phyloP scores from a whole-genome alignment of 768 basidiomycete species.

The Leccinellum albellum region DNA sequence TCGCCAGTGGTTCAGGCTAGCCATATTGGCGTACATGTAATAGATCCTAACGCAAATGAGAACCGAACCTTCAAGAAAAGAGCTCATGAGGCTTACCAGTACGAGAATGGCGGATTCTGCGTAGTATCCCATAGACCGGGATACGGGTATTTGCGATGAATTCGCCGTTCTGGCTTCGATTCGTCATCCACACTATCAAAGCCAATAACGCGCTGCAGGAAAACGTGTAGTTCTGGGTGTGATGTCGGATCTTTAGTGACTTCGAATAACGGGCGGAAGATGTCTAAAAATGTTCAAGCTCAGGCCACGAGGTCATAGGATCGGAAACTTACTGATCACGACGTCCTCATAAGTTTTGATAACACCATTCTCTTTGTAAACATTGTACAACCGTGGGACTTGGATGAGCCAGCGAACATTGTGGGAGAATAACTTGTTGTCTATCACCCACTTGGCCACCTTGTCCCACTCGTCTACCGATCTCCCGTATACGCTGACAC shows the following conservation, averaged over 20 bases:
- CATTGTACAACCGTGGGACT: conserved; percentile 88
- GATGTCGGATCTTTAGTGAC: conserved; percentile 87
- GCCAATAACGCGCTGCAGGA: conserved; percentile 91
- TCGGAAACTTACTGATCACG: conserved; percentile 64
- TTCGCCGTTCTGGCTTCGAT: conserved; percentile 85
- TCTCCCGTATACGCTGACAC: conserved; percentile 92
- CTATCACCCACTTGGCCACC: conserved; percentile 93
- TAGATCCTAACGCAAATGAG: conserved; percentile 64
- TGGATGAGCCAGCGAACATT: conserved; percentile 99
- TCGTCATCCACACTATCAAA: conserved; percentile 99
- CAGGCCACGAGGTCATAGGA: not conserved
- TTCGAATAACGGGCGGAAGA: conserved; percentile 92
- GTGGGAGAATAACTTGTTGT: conserved; percentile 90
- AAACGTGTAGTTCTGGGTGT: conserved; percentile 93
- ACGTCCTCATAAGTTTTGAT: conserved; percentile 89
- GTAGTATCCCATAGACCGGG: conserved; percentile 85
- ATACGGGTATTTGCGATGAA: conserved; percentile 92
- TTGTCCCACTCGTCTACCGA: conserved; percentile 91
- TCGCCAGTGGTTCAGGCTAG: conserved; percentile 93
- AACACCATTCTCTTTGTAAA: conserved; percentile 87
- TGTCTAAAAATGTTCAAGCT: conserved; percentile 47
- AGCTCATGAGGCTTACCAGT: conserved; percentile 59
- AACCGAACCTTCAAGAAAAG: not conserved
- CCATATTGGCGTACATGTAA: conserved; percentile 97
- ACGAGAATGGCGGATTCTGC: conserved; percentile 92